Percentiles rank a stretch among this genome's conserved stretches.
These are phyloP conservation scores for Penicillium parvum DNA, from an alignment of 495 filamentous ascomycete species.

Conservation along the genomic window DNA sequence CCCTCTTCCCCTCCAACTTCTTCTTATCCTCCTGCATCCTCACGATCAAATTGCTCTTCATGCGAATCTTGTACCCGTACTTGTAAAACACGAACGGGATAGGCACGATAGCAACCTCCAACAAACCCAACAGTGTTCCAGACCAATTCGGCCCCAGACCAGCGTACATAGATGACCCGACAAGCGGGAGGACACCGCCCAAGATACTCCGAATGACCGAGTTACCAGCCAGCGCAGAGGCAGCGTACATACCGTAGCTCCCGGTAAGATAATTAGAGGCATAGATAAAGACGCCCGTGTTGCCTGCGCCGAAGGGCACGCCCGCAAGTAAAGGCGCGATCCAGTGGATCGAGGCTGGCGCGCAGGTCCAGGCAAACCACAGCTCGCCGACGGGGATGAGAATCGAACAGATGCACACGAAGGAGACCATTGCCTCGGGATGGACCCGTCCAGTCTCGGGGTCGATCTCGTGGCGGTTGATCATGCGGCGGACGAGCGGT, in stretches of 20 bases:
- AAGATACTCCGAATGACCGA: slow-evolving; percentile 62
- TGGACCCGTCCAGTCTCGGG: slow-evolving; percentile 60
- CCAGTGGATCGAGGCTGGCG: slow-evolving; percentile 68
- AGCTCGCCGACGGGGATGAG: slow-evolving; percentile 69
- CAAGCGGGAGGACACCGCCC: slow-evolving; percentile 69
- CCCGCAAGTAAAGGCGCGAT: slow-evolving; percentile 69
- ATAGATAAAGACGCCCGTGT: slow-evolving; percentile 76
- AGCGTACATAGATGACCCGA: slow-evolving; percentile 67
- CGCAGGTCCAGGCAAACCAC: slow-evolving; percentile 77
- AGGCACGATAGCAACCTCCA: slow-evolving; percentile 67
- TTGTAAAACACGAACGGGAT: slow-evolving; percentile 78
- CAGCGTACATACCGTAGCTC: slow-evolving; percentile 73
- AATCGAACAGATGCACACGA: slow-evolving; percentile 66
- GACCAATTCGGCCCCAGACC: slow-evolving; percentile 73
- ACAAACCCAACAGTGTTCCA: slow-evolving; percentile 64
- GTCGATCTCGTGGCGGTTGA: slow-evolving; percentile 65
- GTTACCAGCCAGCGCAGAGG: slow-evolving; percentile 74
- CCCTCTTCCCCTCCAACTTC: slow-evolving; percentile 49
- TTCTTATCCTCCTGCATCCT: slow-evolving; percentile 67
- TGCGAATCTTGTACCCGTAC: slow-evolving; percentile 66
- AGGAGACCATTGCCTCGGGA: slow-evolving; percentile 70
- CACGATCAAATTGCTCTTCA: slow-evolving; percentile 59
- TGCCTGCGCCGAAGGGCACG: slow-evolving; percentile 74
- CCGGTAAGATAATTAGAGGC: slow-evolving; percentile 71
- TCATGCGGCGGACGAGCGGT: slow-evolving; percentile 66